Evolutionary conservation across 306 rosid genomes (phyloP), one percentile per base, ranked within the genome.

Genomic region (Malus domestica): DNA sequence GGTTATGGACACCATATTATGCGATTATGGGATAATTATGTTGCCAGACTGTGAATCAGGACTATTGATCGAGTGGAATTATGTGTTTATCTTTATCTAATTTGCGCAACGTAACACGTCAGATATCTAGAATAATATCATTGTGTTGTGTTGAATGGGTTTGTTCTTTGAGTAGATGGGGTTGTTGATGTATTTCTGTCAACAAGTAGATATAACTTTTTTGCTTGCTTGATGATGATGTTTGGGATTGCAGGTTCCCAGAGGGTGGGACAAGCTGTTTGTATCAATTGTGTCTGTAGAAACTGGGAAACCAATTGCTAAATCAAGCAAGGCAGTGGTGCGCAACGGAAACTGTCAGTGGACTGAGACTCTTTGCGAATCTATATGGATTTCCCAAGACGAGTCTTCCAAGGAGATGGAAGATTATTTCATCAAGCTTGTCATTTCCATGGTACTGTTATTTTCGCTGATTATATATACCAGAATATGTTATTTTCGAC

Each of bases 241-340:
- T 70, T 19, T 71, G 60, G 49, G 60, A 2, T 14, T 27, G 38
- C 67, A 86, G 89, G 87, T 86, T 32, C 87, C 89, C 20, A 83
- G 78, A 78, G 87, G 85, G 74, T 86, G 89, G 89, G 89, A 86
- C 75, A 86, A 78, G 81, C 72, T 86, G 72, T 80, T 55, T 75
- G 59, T 86, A 72, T 83, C 89, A 45, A 51, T 83, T 40, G 75
- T 80, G 52, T 76, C 84, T 15, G 81, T 76, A 5, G 83, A 83
- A 76, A 83, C 81, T 14, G 87, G 85, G 44, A 86, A 83, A 35
- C 71, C 83, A 16, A 64, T 86, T 68, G 64, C 76, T 2, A 80
- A 84, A 51, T 74, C 87, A 12, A 76, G 85, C 81, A 80, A 83
- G 68, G 81, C 78, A 15, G 23, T 29, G 52, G 89, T 80, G 66